Evolutionary conservation across 2,329 filamentous ascomycete species (phyloP), one percentile per base, ranked within the genome.

Genomic region (Madurella mycetomatis): DNA sequence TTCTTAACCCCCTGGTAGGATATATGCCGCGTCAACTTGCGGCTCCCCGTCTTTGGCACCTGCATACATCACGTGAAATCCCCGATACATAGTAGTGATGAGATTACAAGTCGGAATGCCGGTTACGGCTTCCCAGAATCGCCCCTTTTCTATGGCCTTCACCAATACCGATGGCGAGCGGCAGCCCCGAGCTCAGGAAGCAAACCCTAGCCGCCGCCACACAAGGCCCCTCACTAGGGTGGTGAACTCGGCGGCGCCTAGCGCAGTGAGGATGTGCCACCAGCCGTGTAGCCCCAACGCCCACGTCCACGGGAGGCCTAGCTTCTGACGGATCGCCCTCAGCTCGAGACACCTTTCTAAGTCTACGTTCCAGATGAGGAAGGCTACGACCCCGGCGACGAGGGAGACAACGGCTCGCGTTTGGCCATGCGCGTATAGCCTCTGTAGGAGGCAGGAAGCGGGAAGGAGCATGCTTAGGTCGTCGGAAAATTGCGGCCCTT

Each of bases 201-300:
- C 7, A 7, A 25, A 25, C 25, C 4, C 25, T 25, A 25, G 25
- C 25, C 25, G 25, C 25, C 25, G 7, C 25, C 7, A 7, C 25
- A 25, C 25, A 25, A 25, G 25, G 25, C 25, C 25, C 25, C 25
- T 25, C 25, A 25, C 25, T 25, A 25, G 7, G 25, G 25, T 7
- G 25, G 75, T 75, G 42, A 71, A 72, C 45, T 65, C 63, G 19
- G 73, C 73, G 4, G 81, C 80, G 1, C 79, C 76, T 17, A 81
- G 69, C 0, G 79, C 82, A 0, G 82, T 85, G 25, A 83, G 67
- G 15, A 85, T 67, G 60, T 85, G 82, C 82, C 82, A 85, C 82
- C 81, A 85, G 1, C 81, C 82, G 61, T 85, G 82, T 13, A 84
- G 62, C 67, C 85, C 82, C 4, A 85, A 64, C 0, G 80, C 34